These are phyloP conservation scores for Termitomyces bulborhizus DNA, from an alignment of 768 basidiomycete genomes.

Conservation along the genomic window DNA sequence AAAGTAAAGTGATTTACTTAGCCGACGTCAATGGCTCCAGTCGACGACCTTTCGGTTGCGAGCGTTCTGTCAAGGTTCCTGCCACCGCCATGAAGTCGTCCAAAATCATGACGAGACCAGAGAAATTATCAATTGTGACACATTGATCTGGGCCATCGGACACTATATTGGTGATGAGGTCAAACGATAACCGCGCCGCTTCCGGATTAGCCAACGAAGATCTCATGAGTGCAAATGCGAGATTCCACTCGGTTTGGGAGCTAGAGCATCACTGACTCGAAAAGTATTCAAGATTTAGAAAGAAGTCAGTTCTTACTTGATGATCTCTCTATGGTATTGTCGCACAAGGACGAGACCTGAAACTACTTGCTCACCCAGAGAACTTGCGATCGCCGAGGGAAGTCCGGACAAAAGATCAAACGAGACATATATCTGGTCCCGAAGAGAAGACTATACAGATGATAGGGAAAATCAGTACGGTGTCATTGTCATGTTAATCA, in stretches of 20 bases:
- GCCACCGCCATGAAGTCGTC: conserved; percentile 84
- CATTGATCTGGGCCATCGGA: conserved; percentile 53
- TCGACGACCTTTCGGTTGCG: conserved; percentile 48
- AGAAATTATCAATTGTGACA: conserved; percentile 74
- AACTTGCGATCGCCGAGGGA: conserved; percentile 66
- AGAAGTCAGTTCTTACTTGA: conserved; percentile 39
- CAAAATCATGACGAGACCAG: conserved; percentile 70
- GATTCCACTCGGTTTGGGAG: conserved; percentile 94
- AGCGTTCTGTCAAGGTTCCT: conserved; percentile 48
- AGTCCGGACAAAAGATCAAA: conserved; percentile 85
- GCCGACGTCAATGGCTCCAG: conserved; percentile 41
- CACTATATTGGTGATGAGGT: conserved; percentile 63
- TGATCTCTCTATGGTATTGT: conserved; percentile 67
- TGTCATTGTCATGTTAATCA: not conserved
- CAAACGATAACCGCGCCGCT: conserved; percentile 81
- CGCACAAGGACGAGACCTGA: conserved; percentile 77
- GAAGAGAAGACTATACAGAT: conserved; percentile 56
- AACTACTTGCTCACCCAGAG: conserved; percentile 88
- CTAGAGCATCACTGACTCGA: conserved; percentile 26
- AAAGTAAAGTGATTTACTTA: conserved; percentile 33
- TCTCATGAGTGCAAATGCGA: conserved; percentile 83
- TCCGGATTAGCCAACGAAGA: conserved; percentile 83
- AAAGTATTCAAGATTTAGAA: not conserved
- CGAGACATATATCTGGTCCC: conserved; percentile 93
- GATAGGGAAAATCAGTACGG: conserved; percentile 3